Evolutionary conservation across 495 filamentous ascomycete genomes (phyloP).

Genomic region (Penicillium fimorum): DNA sequence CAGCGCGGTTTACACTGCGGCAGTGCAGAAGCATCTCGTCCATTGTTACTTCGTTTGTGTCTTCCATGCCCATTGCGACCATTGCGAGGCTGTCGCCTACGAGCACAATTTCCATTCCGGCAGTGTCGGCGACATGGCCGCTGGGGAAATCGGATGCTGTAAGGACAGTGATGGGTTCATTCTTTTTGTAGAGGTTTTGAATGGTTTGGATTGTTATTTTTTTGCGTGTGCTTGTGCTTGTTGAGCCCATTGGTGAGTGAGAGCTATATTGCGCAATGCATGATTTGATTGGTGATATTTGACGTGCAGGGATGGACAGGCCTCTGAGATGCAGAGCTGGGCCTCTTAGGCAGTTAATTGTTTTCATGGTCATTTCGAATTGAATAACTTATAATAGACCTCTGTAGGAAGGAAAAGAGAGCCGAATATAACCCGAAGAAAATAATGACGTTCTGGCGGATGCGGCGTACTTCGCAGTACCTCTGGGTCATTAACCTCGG

Average conservation of each 20-base stretch:
- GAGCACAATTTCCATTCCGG: conserved; percentile 91
- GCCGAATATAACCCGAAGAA: background rate
- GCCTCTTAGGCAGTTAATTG: background rate
- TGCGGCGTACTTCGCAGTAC: conserved; percentile 11
- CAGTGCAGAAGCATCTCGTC: conserved; percentile 97
- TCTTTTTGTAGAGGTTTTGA: conserved; percentile 69
- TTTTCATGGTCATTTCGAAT: background rate
- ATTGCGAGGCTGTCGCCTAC: conserved; percentile 97
- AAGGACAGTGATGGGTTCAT: conserved; percentile 90
- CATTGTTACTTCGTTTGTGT: conserved; percentile 81
- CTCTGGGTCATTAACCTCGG: conserved; percentile 5
- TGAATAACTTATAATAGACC: background rate
- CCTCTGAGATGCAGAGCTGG: background rate
- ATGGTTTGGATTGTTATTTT: conserved; percentile 81
- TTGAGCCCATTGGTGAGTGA: conserved; percentile 75
- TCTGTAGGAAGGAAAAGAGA: background rate
- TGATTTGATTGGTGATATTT: conserved; percentile 2
- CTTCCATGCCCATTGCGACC: conserved; percentile 95
- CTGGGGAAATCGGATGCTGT: conserved; percentile 97
- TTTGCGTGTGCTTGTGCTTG: conserved; percentile 58
- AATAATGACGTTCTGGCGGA: conserved; percentile 9
- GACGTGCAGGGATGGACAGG: background rate
- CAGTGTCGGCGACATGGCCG: conserved; percentile 82
- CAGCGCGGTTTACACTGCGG: conserved; percentile 82
- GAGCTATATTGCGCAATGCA: conserved; percentile 59